Base-by-base conservation (phyloP, 306 rosid species). In the Fragaria vesca region DNA sequence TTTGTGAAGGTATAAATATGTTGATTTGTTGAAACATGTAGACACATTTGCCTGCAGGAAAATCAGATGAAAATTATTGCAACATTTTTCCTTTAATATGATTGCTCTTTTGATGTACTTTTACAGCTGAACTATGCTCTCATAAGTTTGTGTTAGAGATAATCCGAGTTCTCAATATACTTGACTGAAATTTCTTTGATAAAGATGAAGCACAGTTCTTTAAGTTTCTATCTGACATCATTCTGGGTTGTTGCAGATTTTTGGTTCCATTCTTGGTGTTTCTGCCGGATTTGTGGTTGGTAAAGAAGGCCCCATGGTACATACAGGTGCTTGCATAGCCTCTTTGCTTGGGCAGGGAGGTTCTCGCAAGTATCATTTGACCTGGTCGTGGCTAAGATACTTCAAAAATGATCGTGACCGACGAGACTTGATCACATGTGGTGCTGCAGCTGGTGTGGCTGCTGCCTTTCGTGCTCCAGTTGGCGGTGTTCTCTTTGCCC, bases 231-330 rank as follows among this genome's bases (percentile, higher is more conserved):
- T 21, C 48, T 72, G 26, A 74, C 68, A 67, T 65, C 36, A 75
- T 60, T 78, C 36, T 81, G 75, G 81, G 20, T 78, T 71, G 70
- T 55, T 20, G 76, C 91, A 93, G 97, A 89, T 91, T 54, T 85
- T 93, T 82, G 97, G 98, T 75, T 93, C 98, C 24, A 80, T 93
- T 80, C 84, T 93, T 38, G 91, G 93, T 28, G 98, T 93, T 61
- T 89, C 97, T 1, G 97, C 91, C 3, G 98, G 98, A 58, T 89
- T 91, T 82, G 89, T 85, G 83, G 97, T 93, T 83, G 98, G 98
- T 32, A 93, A 93, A 77, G 98, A 93, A 89, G 98, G 98, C 34
- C 98, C 98, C 36, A 91, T 93, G 97, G 98, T 93, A 48, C 98
- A 93, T 68, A 91, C 98, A 17, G 98, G 98, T 86, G 90, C 98